Evolutionary conservation across 129 eudicot genomes (phyloP), one percentile per base, ranked within the genome.

Genomic region (Artemisia tridentata): DNA sequence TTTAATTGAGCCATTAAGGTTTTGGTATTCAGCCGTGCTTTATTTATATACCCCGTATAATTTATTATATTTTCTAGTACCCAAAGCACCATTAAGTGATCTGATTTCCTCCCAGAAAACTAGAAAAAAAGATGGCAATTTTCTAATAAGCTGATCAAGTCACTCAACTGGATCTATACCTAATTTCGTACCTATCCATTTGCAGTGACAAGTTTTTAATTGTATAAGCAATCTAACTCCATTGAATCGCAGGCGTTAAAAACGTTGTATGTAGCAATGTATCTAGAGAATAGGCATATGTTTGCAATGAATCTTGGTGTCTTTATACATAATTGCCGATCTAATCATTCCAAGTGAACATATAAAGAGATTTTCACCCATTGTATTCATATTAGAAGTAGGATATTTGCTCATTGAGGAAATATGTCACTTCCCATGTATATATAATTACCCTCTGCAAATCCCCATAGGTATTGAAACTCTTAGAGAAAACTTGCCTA

Each of bases 1-100:
- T 52, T 2, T 52, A 68, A 31, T 5, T 6, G 18, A 52, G 73
- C 43, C 16, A 68, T 53, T 27, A 68, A 68, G 60, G 47, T 50
- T 27, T 52, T 52, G 63, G 27, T 13, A 68, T 60, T 68, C 27
- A 4, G 25, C n/a, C 10, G 16, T 27, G 72, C 49, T 10, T 68
- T 68, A 50, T 25, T 67, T 13, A 27, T 41, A 20, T 10, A n/a
- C n/a, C n/a, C n/a, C n/a, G n/a, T n/a, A 8, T 16, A 48, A 23
- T 7, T n/a, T 17, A 16, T 29, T 10, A 0, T 27, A 9, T 21
- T 20, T 11, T 57, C 0, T 21, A 18, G 5, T 49, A 63, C 14
- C 68, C 25, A 63, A 38, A 38, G 25, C 52, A 38, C 52, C 59
- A 5, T 46, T 41, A 67, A 49, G 60, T 67, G 18, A 49, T 23